Evolutionary conservation across 1,139 yeast species (phyloP).

Genomic region (Taphrina flavorubra): DNA sequence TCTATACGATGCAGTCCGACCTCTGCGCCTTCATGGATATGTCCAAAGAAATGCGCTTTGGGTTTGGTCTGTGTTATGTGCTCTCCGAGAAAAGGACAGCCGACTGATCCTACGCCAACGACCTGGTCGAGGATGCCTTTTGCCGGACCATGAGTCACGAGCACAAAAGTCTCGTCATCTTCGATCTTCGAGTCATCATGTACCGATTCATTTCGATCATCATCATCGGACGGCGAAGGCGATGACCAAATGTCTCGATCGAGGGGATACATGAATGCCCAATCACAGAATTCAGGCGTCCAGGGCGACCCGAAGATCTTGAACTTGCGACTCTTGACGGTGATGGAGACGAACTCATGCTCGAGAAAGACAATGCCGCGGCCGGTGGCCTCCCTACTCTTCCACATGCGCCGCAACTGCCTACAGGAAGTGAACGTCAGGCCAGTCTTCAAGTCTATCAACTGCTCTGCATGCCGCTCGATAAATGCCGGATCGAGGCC

Average conservation of each 20-base stretch:
- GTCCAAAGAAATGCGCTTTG: conserved; percentile 31
- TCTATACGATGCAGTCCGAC: conserved; percentile 10
- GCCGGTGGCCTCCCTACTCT: conserved; percentile 19
- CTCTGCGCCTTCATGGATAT: conserved; percentile 39
- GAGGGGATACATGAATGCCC: conserved; percentile 37
- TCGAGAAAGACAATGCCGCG: conserved; percentile 29
- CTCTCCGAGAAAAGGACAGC: conserved; percentile 31
- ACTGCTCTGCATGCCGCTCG: conserved; percentile 13
- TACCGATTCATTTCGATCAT: neutral
- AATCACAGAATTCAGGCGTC: conserved; percentile 32
- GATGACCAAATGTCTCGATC: conserved; percentile 25
- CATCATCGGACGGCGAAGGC: neutral
- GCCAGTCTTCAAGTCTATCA: neutral
- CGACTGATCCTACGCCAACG: conserved; percentile 22
- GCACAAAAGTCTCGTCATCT: neutral
- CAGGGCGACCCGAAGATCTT: conserved; percentile 35
- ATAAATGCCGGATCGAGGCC: conserved; percentile 32
- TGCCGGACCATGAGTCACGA: conserved; percentile 38
- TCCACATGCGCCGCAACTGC: conserved; percentile 13
- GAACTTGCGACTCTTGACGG: neutral
- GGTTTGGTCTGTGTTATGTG: conserved; percentile 11
- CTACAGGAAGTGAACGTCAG: neutral
- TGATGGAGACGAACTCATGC: conserved; percentile 16
- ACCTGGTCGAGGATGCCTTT: conserved; percentile 29
- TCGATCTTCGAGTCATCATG: neutral